Conservation (phyloP, 73 alveolate species). For the Paramecium tetraurelia region DNA sequence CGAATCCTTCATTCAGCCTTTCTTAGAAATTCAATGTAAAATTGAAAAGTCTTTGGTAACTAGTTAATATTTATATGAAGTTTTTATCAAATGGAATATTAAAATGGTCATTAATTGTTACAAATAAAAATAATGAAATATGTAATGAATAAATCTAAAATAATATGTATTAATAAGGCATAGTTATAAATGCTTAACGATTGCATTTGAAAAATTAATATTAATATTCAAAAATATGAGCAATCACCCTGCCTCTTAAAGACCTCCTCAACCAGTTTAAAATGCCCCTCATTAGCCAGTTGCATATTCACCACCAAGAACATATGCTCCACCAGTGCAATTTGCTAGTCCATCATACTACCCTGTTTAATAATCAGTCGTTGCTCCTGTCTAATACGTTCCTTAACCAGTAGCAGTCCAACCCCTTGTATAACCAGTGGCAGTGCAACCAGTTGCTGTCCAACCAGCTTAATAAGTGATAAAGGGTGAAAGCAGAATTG, state of each 20-base stretch:
- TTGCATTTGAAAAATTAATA: neutral
- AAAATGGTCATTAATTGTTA: neutral
- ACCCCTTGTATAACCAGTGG: neutral
- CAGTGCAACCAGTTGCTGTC: conserved; percentile 24
- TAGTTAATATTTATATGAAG: neutral
- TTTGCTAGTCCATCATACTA: conserved; percentile 9
- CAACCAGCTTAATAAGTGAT: neutral
- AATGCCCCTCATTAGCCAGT: neutral
- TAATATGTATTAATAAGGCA: neutral
- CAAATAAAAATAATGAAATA: neutral
- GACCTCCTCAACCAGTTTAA: conserved; percentile 1
- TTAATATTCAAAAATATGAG: neutral
- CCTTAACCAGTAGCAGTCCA: neutral
- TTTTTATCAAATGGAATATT: neutral
- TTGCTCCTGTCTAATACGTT: conserved; percentile 10
- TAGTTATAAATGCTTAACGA: neutral
- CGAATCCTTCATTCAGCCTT: too few species aligned
- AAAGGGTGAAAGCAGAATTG: conserved; percentile 45
- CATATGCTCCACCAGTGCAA: conserved; percentile 11
- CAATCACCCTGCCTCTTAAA: conserved; percentile 7
- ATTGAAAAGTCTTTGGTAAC: too few species aligned
- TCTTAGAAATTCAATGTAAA: neutral
- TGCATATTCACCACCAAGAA: conserved; percentile 33
- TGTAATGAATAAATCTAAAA: neutral
- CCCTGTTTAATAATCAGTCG: conserved; percentile 1